These are phyloP conservation scores for Dendrobium chrysotoxum DNA, from an alignment of 106 monocot species.

Conservation along the genomic window DNA sequence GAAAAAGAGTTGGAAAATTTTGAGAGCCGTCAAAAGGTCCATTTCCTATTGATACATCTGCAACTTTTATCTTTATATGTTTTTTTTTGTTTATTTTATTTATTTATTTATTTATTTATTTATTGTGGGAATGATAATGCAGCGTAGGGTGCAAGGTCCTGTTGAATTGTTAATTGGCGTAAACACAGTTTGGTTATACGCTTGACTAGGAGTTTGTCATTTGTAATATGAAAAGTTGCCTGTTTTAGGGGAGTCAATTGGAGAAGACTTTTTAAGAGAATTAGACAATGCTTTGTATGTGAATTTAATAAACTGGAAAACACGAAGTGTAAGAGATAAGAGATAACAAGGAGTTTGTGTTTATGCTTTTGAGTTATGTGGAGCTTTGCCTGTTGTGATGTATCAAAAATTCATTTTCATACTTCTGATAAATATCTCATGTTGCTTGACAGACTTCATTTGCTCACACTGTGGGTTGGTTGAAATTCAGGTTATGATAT, in stretches of 20 bases:
- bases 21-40: slow-evolving; percentile 56
- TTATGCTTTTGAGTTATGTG: neutral
- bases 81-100: too few relatives aligned
- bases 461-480: neutral
- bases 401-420: neutral
- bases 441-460: neutral
- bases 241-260: neutral
- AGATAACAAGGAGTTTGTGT: neutral
- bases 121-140: neutral
- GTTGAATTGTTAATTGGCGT: neutral
- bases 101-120: too few relatives aligned
- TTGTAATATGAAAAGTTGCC: neutral
- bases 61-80: neutral
- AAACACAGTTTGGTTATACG: neutral
- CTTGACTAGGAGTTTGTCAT: neutral
- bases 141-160: neutral
- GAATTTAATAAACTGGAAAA: neutral
- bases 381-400: neutral
- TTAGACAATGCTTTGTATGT: neutral
- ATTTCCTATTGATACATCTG: neutral
- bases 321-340: neutral
- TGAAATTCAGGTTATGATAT: slow-evolving; percentile 69
- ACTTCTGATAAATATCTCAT: neutral
- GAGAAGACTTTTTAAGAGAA: neutral
- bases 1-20: slow-evolving; percentile 73